Evolutionary conservation across 768 basidiomycete genomes (phyloP).

Genomic region (Lentinula guzmanii): DNA sequence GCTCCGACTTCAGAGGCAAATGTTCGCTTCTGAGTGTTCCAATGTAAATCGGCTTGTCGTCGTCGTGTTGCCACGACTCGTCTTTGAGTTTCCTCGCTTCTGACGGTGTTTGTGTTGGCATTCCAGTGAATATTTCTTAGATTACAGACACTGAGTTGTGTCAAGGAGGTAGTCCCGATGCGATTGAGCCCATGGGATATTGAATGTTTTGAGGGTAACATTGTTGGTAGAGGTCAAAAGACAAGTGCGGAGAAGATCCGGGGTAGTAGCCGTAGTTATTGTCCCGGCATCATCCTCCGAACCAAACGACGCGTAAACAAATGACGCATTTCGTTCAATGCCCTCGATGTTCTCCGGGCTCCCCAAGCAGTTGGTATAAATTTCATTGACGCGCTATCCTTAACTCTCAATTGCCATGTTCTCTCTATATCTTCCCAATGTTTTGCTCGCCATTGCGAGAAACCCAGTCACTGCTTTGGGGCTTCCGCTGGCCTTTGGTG

Average conservation of each 20-base stretch:
- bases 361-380: no score
- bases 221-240: background rate
- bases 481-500: slow-evolving; percentile 51
- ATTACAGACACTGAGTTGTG: background rate
- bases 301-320: no score
- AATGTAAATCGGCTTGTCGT: background rate
- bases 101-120: background rate
- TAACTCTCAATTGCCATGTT: slow-evolving; percentile 23
- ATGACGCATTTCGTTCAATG: background rate
- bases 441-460: slow-evolving; percentile 48
- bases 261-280: no score
- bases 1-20: background rate
- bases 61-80: background rate
- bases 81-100: background rate
- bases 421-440: slow-evolving; percentile 34
- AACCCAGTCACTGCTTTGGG: slow-evolving; percentile 54
- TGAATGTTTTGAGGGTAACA: background rate
- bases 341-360: background rate
- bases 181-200: background rate
- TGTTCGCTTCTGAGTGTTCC: background rate
- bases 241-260: background rate
- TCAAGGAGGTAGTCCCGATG: background rate
- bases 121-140: background rate
- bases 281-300: no score
- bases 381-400: background rate